Evolutionary conservation across 2,329 filamentous ascomycete genomes (phyloP).

Genomic region (Epichloe coenophiala): DNA sequence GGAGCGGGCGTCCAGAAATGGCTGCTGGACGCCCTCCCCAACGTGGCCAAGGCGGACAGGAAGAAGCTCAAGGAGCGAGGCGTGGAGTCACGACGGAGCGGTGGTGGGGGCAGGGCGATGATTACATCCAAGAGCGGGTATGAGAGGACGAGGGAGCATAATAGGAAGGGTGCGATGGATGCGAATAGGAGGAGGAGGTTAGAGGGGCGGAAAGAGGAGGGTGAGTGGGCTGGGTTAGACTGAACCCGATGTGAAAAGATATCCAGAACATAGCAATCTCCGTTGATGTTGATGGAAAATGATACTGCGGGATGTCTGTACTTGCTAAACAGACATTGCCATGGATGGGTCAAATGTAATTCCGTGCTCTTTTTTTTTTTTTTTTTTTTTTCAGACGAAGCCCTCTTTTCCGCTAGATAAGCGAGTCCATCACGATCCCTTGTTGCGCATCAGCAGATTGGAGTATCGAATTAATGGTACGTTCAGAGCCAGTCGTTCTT

Average conservation of each 20-base stretch:
- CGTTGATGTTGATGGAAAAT: too few species aligned
- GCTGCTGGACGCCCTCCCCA: constrained; percentile 77
- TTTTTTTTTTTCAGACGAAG: too few species aligned
- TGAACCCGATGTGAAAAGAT: constrained; percentile 15
- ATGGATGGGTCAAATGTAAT: too few species aligned
- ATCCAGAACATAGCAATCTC: too few species aligned
- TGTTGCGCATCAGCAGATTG: too few species aligned
- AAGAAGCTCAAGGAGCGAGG: constrained; percentile 71
- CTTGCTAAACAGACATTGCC: too few species aligned
- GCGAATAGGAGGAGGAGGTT: constrained; percentile 44
- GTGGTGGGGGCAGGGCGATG: constrained; percentile 31
- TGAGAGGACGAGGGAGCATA: constrained; percentile 56
- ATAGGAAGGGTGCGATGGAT: constrained; percentile 47
- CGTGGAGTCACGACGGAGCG: constrained; percentile 52
- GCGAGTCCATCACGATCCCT: too few species aligned
- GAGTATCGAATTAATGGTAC: too few species aligned
- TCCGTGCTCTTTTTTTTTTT: too few species aligned
- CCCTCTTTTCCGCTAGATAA: too few species aligned
- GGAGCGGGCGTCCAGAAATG: constrained; percentile 61
- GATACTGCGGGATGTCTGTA: too few species aligned
- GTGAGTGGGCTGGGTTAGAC: constrained; percentile 37
- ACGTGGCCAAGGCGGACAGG: constrained; percentile 70
- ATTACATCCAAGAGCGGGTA: constrained; percentile 79
- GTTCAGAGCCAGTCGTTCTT: too few species aligned
- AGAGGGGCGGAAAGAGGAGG: constrained; percentile 10